A percentile compares a stretch with the other conserved stretches of the same genome.
These are phyloP conservation scores for Crucihimalaya himalaica DNA, from an alignment of 345 rosid genomes.

Conservation along the genomic window DNA sequence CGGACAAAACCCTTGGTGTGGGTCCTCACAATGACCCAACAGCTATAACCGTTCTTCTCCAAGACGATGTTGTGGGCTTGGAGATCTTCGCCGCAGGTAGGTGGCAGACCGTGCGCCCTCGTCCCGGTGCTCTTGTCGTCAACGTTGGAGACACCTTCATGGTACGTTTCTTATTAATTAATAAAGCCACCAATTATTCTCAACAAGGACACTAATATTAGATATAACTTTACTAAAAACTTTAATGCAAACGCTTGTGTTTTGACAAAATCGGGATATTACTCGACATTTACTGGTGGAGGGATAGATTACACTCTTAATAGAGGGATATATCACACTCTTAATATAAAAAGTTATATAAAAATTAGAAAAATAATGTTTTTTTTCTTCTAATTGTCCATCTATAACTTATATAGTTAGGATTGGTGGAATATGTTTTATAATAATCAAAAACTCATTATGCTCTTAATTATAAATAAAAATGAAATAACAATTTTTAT, in stretches of 20 bases:
- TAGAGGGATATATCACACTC: too few species aligned
- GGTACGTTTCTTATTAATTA: slow-evolving; percentile 40
- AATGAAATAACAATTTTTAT: too few species aligned
- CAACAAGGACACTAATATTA: neutral
- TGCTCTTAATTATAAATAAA: too few species aligned
- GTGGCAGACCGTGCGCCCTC: slow-evolving; percentile 51
- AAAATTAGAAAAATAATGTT: too few species aligned
- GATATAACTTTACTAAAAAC: neutral
- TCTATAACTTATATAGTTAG: too few species aligned
- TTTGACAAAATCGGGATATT: neutral
- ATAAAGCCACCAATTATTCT: neutral
- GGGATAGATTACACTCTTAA: too few species aligned
- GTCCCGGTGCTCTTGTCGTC: slow-evolving; percentile 50
- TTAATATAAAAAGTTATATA: too few species aligned
- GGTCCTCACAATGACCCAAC: slow-evolving; percentile 50
- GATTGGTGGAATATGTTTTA: too few species aligned
- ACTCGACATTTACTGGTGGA: neutral
- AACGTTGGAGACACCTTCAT: slow-evolving; percentile 64
- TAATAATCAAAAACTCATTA: too few species aligned
- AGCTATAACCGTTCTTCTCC: slow-evolving; percentile 50
- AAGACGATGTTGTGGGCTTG: slow-evolving; percentile 59
- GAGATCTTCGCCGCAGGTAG: slow-evolving; percentile 43
- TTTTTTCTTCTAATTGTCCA: too few species aligned
- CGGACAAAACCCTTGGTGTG: slow-evolving; percentile 51
- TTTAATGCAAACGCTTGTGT: neutral